Evolutionary conservation across 78 protist genomes (phyloP), one percentile per base, ranked within the genome.

Genomic region (Dictyostelium firmibasis): DNA sequence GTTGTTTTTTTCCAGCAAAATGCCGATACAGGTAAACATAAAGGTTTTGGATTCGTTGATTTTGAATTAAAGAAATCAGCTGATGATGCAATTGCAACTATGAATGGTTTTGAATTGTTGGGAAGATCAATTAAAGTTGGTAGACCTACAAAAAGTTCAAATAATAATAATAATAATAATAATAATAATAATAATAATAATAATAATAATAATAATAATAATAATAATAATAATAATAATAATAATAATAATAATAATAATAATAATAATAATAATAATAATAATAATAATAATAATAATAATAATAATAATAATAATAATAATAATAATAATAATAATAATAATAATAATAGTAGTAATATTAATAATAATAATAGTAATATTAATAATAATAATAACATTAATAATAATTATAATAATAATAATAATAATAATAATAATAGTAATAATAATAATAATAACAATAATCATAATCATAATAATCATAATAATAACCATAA

Each of bases 41-140:
- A 81, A 41, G 94, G 94, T 2, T 89, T 41, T 81, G 94, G 93
- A 14, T 89, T 89, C 25, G 83, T 89, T 13, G 94, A 89, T 43
- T 89, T 64, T 89, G 94, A 89, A 43, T 64, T 33, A 33, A 70
- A 83, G 23, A 89, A 89, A 81, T 36, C 94, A 23, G 94, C 94
- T 47, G 94, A 89, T 7, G 94, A 89, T 70, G 94, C 94, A 16
- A 81, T 89, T 18, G 41, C 83, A 33, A 64, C 86, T 16, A 79
- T 89, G 69, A 89, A 89, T 50, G 94, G 94, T 36, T 64, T 67
- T 81, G 94, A 89, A n/a, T 38, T 89, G 33, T 31, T 31, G 11
- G 94, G 94, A 35, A 60, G 94, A 69, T 33, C 53, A 57, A 44
- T 89, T 11, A 89, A 89, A 9, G 94, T 89, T 89, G 87, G 94